A percentile compares a stretch with the other conserved stretches of the same genome.
phyloP scores from a whole-genome alignment of 164 flowering plant species.

The Tetracentron sinense region DNA sequence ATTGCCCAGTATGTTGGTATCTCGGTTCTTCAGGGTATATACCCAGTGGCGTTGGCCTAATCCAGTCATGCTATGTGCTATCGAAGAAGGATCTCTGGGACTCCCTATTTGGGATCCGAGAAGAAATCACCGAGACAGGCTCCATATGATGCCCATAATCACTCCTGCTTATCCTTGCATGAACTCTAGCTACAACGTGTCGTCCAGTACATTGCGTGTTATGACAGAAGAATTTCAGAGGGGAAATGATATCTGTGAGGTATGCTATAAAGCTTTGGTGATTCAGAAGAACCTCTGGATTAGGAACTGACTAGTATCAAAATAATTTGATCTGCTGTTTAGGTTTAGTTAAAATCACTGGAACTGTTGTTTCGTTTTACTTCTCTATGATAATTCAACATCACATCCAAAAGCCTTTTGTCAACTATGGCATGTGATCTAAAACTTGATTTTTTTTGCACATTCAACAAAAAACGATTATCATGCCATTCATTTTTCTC shows the following conservation, averaged over 20 bases:
- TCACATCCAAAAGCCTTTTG: no score
- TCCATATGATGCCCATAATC: conserved; percentile 86
- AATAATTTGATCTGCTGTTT: not conserved
- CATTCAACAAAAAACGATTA: no score
- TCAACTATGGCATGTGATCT: no score
- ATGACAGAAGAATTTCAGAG: conserved; percentile 82
- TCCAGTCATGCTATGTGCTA: conserved; percentile 61
- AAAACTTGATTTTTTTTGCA: no score
- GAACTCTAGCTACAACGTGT: conserved; percentile 98
- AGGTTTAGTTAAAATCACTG: not conserved
- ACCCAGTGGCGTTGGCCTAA: conserved; percentile 66
- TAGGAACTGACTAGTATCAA: not conserved
- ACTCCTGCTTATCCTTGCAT: conserved; percentile 97
- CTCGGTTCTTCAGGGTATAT: conserved; percentile 57
- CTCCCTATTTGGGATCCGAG: conserved; percentile 90
- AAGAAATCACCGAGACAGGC: conserved; percentile 58
- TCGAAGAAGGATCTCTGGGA: conserved; percentile 74
- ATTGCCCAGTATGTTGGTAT: conserved; percentile 51
- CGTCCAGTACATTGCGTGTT: conserved; percentile 76
- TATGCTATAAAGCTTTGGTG: conserved; percentile 19
- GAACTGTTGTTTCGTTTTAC: not conserved
- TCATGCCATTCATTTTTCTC: no score
- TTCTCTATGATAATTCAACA: no score
- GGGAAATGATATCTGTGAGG: conserved; percentile 84
- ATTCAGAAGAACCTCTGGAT: not conserved